These are phyloP conservation scores for Taiozyma onychis DNA, from an alignment of 1,139 yeast genomes.

Conservation along the genomic window DNA sequence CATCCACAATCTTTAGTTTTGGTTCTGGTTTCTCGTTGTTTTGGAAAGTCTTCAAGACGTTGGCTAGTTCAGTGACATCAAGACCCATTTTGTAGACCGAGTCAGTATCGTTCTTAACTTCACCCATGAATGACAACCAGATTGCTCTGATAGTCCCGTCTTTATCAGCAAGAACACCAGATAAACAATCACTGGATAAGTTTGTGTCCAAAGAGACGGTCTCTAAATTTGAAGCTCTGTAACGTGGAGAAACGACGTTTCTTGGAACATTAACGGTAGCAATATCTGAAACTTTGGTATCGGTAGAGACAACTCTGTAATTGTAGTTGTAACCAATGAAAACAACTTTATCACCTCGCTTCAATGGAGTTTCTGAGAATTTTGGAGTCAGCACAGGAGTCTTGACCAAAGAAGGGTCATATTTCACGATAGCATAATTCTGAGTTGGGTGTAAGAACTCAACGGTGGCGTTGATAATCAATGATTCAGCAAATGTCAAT, in stretches of 20 bases:
- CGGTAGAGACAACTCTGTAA: constrained; percentile 66
- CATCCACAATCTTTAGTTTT: constrained; percentile 62
- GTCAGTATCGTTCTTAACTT: constrained; percentile 51
- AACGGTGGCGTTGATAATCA: constrained; percentile 74
- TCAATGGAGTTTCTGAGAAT: constrained; percentile 51
- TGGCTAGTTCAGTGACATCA: constrained; percentile 58
- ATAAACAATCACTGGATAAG: constrained; percentile 65
- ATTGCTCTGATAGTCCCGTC: constrained; percentile 79
- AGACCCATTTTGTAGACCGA: constrained; percentile 74
- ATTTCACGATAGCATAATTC: constrained; percentile 78
- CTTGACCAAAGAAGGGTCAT: constrained; percentile 68
- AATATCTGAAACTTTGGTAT: constrained; percentile 72
- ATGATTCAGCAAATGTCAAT: constrained; percentile 80
- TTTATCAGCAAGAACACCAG: constrained; percentile 74
- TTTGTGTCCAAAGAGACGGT: constrained; percentile 71
- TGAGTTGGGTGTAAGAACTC: constrained; percentile 85
- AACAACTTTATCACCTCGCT: constrained; percentile 68
- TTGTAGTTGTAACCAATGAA: constrained; percentile 79
- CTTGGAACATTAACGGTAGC: constrained; percentile 72
- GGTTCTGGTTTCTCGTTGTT: constrained; percentile 31
- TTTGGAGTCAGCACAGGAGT: constrained; percentile 62
- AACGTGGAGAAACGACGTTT: constrained; percentile 65
- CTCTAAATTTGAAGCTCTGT: constrained; percentile 81
- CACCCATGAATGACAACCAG: constrained; percentile 83
- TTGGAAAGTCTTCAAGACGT: constrained; percentile 52